Evolutionary conservation across 768 basidiomycete species (phyloP).

Genomic region (Lyophyllum shimeji): DNA sequence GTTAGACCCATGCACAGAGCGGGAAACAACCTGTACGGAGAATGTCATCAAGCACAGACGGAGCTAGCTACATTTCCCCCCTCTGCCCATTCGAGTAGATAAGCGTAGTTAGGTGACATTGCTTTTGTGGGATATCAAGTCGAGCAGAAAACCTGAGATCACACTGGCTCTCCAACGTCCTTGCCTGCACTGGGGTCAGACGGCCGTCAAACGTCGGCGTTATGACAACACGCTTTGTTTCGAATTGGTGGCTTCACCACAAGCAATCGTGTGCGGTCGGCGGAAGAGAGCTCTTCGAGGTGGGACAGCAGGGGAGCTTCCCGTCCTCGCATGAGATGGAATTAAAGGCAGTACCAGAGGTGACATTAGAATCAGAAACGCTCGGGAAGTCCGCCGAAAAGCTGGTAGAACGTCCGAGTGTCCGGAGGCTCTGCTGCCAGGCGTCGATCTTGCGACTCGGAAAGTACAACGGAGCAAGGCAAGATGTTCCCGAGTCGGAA

Average conservation of each 20-base stretch:
- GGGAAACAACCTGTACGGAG: background rate
- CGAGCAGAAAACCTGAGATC: too few relatives aligned
- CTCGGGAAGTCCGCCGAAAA: background rate
- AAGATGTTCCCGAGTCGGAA: background rate
- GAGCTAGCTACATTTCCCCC: background rate
- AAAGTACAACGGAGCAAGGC: background rate
- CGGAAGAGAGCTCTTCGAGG: background rate
- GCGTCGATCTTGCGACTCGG: background rate
- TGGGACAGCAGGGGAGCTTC: background rate
- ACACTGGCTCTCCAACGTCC: background rate
- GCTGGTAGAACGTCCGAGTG: background rate
- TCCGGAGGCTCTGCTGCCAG: background rate
- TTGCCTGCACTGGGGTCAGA: background rate
- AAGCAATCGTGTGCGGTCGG: background rate
- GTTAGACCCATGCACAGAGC: background rate
- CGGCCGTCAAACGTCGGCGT: background rate
- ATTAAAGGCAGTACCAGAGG: background rate
- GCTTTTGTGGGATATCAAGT: background rate
- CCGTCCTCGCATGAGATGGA: background rate
- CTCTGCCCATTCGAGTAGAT: background rate
- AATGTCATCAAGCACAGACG: background rate
- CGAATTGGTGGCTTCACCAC: background rate
- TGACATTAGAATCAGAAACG: background rate
- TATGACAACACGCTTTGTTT: background rate
- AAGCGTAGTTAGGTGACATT: background rate